Base-by-base conservation (phyloP, 768 basidiomycete genomes). In the Boletus coccyginus region DNA sequence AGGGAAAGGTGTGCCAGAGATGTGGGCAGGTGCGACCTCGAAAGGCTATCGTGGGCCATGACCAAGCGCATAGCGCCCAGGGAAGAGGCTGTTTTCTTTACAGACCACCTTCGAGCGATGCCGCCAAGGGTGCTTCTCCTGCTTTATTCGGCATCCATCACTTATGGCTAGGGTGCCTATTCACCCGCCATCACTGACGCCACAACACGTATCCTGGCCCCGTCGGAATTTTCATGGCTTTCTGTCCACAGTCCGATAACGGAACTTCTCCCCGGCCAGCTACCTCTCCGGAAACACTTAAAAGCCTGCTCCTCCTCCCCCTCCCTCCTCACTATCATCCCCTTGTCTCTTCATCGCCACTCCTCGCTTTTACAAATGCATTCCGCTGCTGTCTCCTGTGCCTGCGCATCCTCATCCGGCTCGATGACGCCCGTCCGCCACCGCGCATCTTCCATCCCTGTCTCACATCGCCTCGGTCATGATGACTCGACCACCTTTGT, bases 221-320 rank as follows among this genome's bases (percentile, higher is more conserved):
- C 66, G 65, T 70, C 70, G 65, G 68, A 67, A 69, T 60, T 64
- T 68, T 64, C 64, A 67, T 69, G 56, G 60, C 57, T 63, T 66
- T 62, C 57, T 66, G 61, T 67, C 68, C 70, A 70, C 60, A 66
- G 52, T 70, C 69, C 69, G 69, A 70, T 70, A 70, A 70, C 71
- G 69, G 69, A 72, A 72, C 62, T 68, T 68, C 59, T 65, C 60
- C 45, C 57, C 67, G 61, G 53, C 68, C 66, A 60, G 59, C 58
- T 63, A 66, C 62, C 67, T 61, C 41, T 50, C 57, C 19, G 32
- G 53, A 64, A 68, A 59, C 58, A 65, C 58, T 54, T 70, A 70
- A 65, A 70, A 70, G 66, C 65, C 32, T 31, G 57, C 45, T 29
- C 47, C 5, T 32, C 24, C n/a, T 43, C 11, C 19, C 35, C 38